phyloP scores from a whole-genome alignment of 1,284 basidiomycete genomes.

The Apiotrichum domesticum region DNA sequence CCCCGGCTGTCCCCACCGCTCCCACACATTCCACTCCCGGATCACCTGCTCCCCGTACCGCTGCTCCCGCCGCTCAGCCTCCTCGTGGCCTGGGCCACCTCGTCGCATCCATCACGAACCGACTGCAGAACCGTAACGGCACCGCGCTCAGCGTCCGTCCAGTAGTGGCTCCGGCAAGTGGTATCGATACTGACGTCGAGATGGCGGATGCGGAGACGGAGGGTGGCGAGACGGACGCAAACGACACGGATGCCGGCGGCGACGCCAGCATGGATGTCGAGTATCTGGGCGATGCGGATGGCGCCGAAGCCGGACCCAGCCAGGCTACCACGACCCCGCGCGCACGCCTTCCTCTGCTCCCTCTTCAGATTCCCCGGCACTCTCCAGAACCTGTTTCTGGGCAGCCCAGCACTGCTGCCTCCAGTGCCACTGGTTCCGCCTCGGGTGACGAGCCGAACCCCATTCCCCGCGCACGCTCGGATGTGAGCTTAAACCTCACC shows the following conservation, averaged over 20 bases:
- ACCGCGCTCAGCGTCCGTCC: not conserved
- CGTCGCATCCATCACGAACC: constrained; percentile 3
- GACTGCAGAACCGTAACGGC: constrained; percentile 2
- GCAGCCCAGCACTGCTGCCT: constrained; percentile 21
- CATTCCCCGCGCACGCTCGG: constrained; percentile 36
- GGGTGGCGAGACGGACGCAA: constrained; percentile 32
- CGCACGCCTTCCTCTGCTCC: constrained; percentile 28
- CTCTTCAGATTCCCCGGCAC: constrained; percentile 30
- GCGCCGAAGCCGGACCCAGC: constrained; percentile 2
- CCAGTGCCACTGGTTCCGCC: constrained; percentile 27
- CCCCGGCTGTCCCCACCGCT: not conserved
- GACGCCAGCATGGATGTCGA: constrained; percentile 23
- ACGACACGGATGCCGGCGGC: constrained; percentile 32
- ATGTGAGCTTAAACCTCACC: constrained; percentile 27
- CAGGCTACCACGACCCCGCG: constrained; percentile 34
- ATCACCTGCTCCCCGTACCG: not conserved
- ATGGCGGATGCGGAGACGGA: constrained; percentile 43
- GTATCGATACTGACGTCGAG: constrained; percentile 39
- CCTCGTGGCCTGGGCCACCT: constrained; percentile 1
- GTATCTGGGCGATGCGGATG: not conserved
- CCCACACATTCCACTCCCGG: not conserved
- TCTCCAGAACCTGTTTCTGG: constrained; percentile 19
- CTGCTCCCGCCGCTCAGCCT: not conserved
- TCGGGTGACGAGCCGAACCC: constrained; percentile 27
- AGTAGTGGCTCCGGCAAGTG: not conserved